Evolutionary conservation across 2,329 filamentous ascomycete species (phyloP).

Genomic region (Acrodontium crateriforme): DNA sequence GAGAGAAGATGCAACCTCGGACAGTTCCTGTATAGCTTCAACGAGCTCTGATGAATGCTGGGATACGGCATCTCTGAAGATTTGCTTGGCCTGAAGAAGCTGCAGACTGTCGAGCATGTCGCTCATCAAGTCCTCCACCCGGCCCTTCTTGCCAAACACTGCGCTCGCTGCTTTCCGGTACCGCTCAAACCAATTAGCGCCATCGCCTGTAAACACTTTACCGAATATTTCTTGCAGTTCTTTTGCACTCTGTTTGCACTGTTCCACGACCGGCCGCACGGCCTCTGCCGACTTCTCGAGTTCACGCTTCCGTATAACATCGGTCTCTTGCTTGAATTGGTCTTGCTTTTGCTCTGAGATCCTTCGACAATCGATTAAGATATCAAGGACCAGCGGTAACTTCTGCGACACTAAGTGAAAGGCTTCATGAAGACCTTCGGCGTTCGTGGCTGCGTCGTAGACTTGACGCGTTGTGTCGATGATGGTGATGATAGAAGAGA

Average conservation of each 20-base stretch:
- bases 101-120: conserved; percentile 2
- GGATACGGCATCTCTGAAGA: no score
- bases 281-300: conserved; percentile 1
- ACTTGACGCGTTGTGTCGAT: conserved; percentile 1
- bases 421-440: conserved; percentile 2
- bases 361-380: conserved; percentile 1
- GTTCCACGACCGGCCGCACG: conserved; percentile 1
- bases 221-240: conserved; percentile 1
- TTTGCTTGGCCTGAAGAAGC: conserved; percentile 2
- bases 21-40: no score
- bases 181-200: conserved; percentile 2
- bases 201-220: conserved; percentile 1
- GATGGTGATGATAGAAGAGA: conserved; percentile 3
- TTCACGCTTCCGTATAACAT: neutral
- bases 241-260: conserved; percentile 1
- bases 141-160: conserved; percentile 2
- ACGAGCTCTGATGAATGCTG: no score
- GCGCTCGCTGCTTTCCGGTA: conserved; percentile 2
- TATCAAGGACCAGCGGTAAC: conserved; percentile 3
- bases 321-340: neutral
- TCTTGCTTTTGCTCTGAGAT: conserved; percentile 1
- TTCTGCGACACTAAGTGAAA: conserved; percentile 1
- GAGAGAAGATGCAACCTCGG: no score
- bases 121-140: conserved; percentile 2
- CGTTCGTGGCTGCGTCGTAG: conserved; percentile 3